These are phyloP conservation scores for Candida railenensis DNA, from an alignment of 805 yeast species.

Conservation along the genomic window DNA sequence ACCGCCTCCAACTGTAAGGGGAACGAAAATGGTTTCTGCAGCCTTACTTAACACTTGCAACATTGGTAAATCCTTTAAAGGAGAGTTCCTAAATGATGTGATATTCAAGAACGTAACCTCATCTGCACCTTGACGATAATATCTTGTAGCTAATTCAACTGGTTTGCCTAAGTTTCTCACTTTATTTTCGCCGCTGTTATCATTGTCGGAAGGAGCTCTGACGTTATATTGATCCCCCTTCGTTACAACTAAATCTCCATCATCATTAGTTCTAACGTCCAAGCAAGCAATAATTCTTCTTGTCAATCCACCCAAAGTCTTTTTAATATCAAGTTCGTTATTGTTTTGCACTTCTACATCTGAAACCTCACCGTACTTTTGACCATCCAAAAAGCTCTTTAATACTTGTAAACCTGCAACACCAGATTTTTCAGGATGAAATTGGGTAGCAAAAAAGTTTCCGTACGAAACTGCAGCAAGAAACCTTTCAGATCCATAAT, in stretches of 20 bases:
- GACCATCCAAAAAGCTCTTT: slow-evolving; percentile 62
- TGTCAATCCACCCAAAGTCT: slow-evolving; percentile 64
- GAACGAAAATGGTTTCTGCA: slow-evolving; percentile 91
- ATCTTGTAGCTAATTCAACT: slow-evolving; percentile 86
- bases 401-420: slow-evolving; percentile 80
- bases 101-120: slow-evolving; percentile 94
- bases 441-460: slow-evolving; percentile 92
- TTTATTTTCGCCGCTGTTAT: slow-evolving; percentile 41
- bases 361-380: slow-evolving; percentile 24
- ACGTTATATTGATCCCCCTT: slow-evolving; percentile 99
- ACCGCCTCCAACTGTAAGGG: slow-evolving; percentile 98
- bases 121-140: slow-evolving; percentile 94
- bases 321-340: slow-evolving; percentile 22
- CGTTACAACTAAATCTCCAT: slow-evolving; percentile 94
- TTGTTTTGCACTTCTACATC: slow-evolving; percentile 18
- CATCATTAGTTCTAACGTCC: slow-evolving; percentile 94
- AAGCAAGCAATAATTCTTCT: slow-evolving; percentile 93
- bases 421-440: slow-evolving; percentile 99
- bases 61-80: slow-evolving; percentile 93
- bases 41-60: slow-evolving; percentile 79
- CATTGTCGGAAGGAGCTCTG: slow-evolving; percentile 39
- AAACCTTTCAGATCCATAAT: slow-evolving; percentile 76
- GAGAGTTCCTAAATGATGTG: slow-evolving; percentile 94
- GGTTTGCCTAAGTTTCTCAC: slow-evolving; percentile 97
- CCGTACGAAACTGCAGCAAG: slow-evolving; percentile 77